Base-by-base conservation (phyloP, 176 grass and related monocot genomes). In the Oryza glumipatula region DNA sequence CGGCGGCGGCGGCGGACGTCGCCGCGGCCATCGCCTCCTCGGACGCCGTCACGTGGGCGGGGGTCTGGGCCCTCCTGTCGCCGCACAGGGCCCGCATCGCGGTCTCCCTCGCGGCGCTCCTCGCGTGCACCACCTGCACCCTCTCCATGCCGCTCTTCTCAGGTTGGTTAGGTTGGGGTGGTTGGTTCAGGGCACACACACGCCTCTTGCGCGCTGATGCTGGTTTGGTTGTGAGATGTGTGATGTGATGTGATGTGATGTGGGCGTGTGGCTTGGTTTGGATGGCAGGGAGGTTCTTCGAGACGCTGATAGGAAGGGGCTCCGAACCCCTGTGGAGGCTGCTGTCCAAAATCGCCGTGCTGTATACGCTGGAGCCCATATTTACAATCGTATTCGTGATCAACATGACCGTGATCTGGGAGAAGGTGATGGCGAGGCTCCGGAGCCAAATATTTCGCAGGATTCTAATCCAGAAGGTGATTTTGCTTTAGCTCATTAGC, bases 141-240 rank as follows among this genome's bases (percentile, higher is more conserved):
- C 93, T 98, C 48, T 90, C 91, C 64, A 94, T 98, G 96, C 96
- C 96, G 76, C 89, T 98, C 83, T 93, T 95, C 72, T 98, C 96
- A 85, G 93, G 96, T 92, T 61, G 54, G 19, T 58, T 58, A 1
- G 54, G 11, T 13, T 2, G 46, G 16, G 54, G 11, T 13, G 3
- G 46, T 47, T 47, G 46, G 13, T 52, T 52, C 49, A 52, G 35
- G 35, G 35, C 35, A 5, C 35, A 35, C 33, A 36, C 35, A 36
- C 35, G 35, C 35, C 35, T 32, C 35, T 36, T 36, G 35, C 0
- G 15, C 49, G 78, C 43, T 49, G 76, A 44, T 71, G 45, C 49
- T 76, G 30, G 69, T 39, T 58, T 64, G 77, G 52, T 77, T 78
- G 78, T 82, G 32, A 82, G 52, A 56, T 56, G 52, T 63, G 38